Conservation (phyloP, 495 filamentous ascomycete species). For the Hypoxylon perforatum region DNA sequence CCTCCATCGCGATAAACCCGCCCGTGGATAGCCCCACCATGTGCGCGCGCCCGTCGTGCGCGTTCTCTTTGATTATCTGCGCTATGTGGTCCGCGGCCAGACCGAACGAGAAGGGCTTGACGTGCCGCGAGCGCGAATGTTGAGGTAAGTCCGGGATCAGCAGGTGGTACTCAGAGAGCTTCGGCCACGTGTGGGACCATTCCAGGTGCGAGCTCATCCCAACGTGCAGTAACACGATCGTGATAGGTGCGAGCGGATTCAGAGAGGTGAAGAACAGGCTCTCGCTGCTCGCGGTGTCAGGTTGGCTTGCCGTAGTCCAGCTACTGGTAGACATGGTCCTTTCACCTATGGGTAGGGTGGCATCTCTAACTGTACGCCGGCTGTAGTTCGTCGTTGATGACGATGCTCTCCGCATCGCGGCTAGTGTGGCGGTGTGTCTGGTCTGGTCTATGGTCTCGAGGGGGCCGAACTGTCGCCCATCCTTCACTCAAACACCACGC, state of each 20-base stretch:
- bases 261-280: conserved; percentile 32
- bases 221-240: conserved; percentile 50
- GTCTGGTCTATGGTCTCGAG: conserved; percentile 7
- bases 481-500: conserved; percentile 1
- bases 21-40: conserved; percentile 50
- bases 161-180: conserved; percentile 48
- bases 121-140: conserved; percentile 43
- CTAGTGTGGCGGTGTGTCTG: neutral
- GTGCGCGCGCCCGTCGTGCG: conserved; percentile 43
- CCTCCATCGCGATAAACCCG: conserved; percentile 40
- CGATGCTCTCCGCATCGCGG: conserved; percentile 33
- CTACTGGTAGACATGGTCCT: conserved; percentile 35
- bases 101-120: conserved; percentile 38
- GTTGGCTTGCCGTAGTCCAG: conserved; percentile 25
- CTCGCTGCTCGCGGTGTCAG: conserved; percentile 7
- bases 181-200: conserved; percentile 44
- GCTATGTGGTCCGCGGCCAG: conserved; percentile 43
- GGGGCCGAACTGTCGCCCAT: conserved; percentile 1
- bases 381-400: conserved; percentile 21
- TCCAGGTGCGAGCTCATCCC: conserved; percentile 49
- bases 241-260: conserved; percentile 36
- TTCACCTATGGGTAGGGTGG: conserved; percentile 19
- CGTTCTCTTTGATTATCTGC: conserved; percentile 44
- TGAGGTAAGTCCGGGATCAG: conserved; percentile 48
- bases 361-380: conserved; percentile 15